Evolutionary conservation across 495 filamentous ascomycete species (phyloP).

Genomic region (Tuber aestivum): DNA sequence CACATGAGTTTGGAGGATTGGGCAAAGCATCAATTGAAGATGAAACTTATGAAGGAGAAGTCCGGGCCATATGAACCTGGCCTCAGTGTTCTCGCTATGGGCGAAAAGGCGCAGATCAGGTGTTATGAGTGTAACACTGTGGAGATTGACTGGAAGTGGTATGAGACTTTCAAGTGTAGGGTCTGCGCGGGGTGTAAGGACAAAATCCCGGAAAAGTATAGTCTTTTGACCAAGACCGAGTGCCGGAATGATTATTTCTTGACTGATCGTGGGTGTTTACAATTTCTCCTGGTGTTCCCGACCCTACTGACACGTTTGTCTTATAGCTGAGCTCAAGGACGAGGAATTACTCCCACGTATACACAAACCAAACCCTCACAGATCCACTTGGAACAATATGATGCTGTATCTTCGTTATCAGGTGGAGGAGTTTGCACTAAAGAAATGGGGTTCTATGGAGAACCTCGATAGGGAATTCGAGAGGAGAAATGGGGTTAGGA

Average conservation of each 20-base stretch:
- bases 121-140: slow-evolving; percentile 76
- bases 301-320: background rate
- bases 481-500: slow-evolving; percentile 71
- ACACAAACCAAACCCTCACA: slow-evolving; percentile 87
- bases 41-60: slow-evolving; percentile 63
- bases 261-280: slow-evolving; percentile 67
- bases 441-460: slow-evolving; percentile 81
- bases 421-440: slow-evolving; percentile 75
- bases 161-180: slow-evolving; percentile 64
- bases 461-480: slow-evolving; percentile 86
- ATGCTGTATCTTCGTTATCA: slow-evolving; percentile 92
- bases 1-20: slow-evolving; percentile 91
- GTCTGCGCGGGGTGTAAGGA: slow-evolving; percentile 80
- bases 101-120: slow-evolving; percentile 58
- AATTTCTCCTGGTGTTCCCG: background rate
- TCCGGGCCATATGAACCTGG: slow-evolving; percentile 82
- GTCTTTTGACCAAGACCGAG: slow-evolving; percentile 91
- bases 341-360: slow-evolving; percentile 79
- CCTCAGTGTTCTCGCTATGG: slow-evolving; percentile 60
- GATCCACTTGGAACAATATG: slow-evolving; percentile 95
- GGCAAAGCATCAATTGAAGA: slow-evolving; percentile 70
- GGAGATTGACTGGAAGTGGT: slow-evolving; percentile 94
- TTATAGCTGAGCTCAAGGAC: slow-evolving; percentile 75
- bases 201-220: slow-evolving; percentile 82
- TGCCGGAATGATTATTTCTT: slow-evolving; percentile 89